Base-by-base conservation (phyloP, 805 yeast genomes). In the Metschnikowia continentalis region DNA sequence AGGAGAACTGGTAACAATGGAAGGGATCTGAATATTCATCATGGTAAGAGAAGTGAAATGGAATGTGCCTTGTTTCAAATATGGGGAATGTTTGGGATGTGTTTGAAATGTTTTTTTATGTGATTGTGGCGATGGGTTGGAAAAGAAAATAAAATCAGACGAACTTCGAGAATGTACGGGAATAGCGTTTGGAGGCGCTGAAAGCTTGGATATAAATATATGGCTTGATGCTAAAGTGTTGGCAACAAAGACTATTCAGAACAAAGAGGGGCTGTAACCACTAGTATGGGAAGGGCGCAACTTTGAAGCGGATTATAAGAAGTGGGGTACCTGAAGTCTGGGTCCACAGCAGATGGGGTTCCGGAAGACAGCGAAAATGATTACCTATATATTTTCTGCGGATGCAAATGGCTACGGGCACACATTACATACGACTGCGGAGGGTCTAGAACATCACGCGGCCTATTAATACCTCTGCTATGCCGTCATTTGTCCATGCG, bases 11-110 rank as follows among this genome's bases (percentile, higher is more conserved):
- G 47, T 44, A 13, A 44, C 47, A 23, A 44, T 35, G 8, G 32
- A 35, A 10, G 47, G 47, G 17, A 44, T 19, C 19, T 44, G 47
- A 14, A 44, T 35, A 44, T 44, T 35, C 47, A 44, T 44, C 47
- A 44, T 44, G 14, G 26, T 26, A 15, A 10, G 17, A 19, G 40
- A 15, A 15, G 20, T 22, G 30, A 37, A 37, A 6, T 10, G 17
- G 26, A 11, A 20, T 13, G 40, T 20, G 15, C 40, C 22, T 37
- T 20, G 15, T 13, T 37, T 35, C n/a, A 19, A 6, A 8, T 35
- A 15, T 8, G 14, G 8, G 14, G 11, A 5, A n/a, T 15, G 14
- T 35, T 35, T 1, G 13, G 8, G 38, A 7, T 15, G 11, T 15
- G 38, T 35, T 35, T 15, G 3, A 19, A 35, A 5, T 35, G 20